Percentiles rank a stretch among this genome's conserved stretches.
Conservation (phyloP, 2,329 filamentous ascomycete species). For the Parastagonospora avenae region DNA sequence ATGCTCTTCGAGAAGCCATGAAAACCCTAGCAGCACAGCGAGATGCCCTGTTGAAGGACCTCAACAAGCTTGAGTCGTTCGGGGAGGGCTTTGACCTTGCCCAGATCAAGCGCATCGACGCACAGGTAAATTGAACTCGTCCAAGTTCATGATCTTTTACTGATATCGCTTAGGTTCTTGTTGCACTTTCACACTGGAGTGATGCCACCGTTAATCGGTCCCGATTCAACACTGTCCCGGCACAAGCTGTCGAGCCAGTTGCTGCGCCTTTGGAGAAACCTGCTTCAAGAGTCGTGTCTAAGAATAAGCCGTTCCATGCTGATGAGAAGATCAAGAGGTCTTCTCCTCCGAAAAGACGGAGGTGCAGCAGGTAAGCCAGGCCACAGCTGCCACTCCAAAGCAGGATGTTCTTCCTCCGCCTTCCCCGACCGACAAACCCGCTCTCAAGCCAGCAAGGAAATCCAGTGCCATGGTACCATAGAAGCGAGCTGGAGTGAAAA, state of each 20-base stretch:
- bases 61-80: background rate
- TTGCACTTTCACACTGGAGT: background rate
- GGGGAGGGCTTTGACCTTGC: background rate
- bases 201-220: background rate
- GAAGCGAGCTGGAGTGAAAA: no score
- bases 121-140: background rate
- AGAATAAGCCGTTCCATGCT: background rate
- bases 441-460: no score
- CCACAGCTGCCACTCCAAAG: no score
- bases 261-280: background rate
- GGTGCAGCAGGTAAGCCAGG: no score
- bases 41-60: background rate
- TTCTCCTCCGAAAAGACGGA: background rate
- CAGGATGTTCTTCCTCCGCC: no score
- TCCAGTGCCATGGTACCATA: no score
- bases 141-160: background rate
- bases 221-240: background rate
- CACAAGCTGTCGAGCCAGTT: background rate
- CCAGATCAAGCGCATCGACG: background rate
- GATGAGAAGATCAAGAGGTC: background rate
- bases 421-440: no score
- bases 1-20: background rate
- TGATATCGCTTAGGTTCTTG: background rate
- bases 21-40: background rate
- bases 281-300: background rate